Conservation (phyloP, 1,139 yeast genomes). For the Yamadazyma aaseri region DNA sequence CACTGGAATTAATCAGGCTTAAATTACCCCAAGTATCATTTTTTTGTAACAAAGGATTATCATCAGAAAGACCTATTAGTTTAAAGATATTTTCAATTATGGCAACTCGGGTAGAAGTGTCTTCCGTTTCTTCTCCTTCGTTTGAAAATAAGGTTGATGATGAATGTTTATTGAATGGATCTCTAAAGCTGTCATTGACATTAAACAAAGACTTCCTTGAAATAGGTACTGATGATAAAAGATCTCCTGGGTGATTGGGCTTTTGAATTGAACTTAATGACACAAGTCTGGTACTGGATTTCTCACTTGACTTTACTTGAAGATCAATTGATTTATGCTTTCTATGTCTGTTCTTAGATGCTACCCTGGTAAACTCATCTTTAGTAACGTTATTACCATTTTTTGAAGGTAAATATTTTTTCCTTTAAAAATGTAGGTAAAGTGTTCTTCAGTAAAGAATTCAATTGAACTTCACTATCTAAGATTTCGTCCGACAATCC, state of each 20-base stretch:
- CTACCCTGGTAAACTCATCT: constrained; percentile 4
- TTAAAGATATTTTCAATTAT: constrained; percentile 74
- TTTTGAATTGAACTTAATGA: constrained; percentile 58
- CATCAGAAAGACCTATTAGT: constrained; percentile 63
- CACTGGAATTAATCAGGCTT: constrained; percentile 16
- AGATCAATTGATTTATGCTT: constrained; percentile 4
- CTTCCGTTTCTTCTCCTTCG: constrained; percentile 73
- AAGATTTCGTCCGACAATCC: constrained; percentile 83
- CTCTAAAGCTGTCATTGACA: constrained; percentile 11
- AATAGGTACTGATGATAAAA: constrained; percentile 77
- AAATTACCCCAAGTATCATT: constrained; percentile 10
- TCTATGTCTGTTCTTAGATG: constrained; percentile 1
- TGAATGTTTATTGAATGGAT: constrained; percentile 4
- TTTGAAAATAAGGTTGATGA: constrained; percentile 48
- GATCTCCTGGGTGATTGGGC: constrained; percentile 76
- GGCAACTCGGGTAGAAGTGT: constrained; percentile 64
- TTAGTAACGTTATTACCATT: constrained; percentile 1
- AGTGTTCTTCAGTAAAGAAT: constrained; percentile 37
- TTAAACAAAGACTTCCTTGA: constrained; percentile 47
- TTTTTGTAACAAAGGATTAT: constrained; percentile 13
- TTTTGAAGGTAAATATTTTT: constrained; percentile 21
- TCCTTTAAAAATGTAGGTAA: constrained; percentile 66
- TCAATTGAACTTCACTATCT: constrained; percentile 70
- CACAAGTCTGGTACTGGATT: constrained; percentile 57
- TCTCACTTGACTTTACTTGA: constrained; percentile 7